Percentiles rank a stretch among this genome's conserved stretches.
Conservation (phyloP, 1,139 yeast genomes). For the Groenewaldozyma auringiensis region DNA sequence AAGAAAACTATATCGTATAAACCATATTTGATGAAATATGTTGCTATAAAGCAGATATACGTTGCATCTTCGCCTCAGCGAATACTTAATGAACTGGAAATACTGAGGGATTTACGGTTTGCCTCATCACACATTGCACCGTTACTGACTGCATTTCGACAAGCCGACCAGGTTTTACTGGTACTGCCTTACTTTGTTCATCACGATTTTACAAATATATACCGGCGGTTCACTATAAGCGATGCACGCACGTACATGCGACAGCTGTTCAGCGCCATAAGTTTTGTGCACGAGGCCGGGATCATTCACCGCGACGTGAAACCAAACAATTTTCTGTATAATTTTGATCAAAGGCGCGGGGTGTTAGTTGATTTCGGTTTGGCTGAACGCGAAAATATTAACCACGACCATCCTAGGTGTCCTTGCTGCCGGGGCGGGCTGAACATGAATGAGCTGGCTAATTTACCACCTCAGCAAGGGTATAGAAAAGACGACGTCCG, state of each 20-base stretch:
- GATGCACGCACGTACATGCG: slow-evolving; percentile 77
- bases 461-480: slow-evolving; percentile 26
- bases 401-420: slow-evolving; percentile 15
- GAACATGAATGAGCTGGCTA: slow-evolving; percentile 11
- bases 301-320: slow-evolving; percentile 86
- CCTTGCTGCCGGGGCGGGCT: slow-evolving; percentile 19
- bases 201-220: slow-evolving; percentile 65
- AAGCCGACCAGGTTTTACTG: slow-evolving; percentile 87
- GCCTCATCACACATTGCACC: slow-evolving; percentile 81
- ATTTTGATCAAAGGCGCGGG: slow-evolving; percentile 68
- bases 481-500: slow-evolving; percentile 37
- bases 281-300: slow-evolving; percentile 65
- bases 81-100: slow-evolving; percentile 75
- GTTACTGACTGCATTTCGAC: slow-evolving; percentile 74
- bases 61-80: slow-evolving; percentile 93
- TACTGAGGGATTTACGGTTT: slow-evolving; percentile 53
- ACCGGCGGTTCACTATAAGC: slow-evolving; percentile 65
- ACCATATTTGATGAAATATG: slow-evolving; percentile 41
- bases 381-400: slow-evolving; percentile 48
- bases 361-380: slow-evolving; percentile 89
- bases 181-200: slow-evolving; percentile 89
- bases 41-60: slow-evolving; percentile 87
- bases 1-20: slow-evolving; percentile 16
- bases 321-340: slow-evolving; percentile 72
- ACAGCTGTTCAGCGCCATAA: slow-evolving; percentile 69